Percentiles rank a stretch among this genome's conserved stretches.
Conservation (phyloP, 2,329 filamentous ascomycete genomes). For the Fonsecaea erecta region DNA sequence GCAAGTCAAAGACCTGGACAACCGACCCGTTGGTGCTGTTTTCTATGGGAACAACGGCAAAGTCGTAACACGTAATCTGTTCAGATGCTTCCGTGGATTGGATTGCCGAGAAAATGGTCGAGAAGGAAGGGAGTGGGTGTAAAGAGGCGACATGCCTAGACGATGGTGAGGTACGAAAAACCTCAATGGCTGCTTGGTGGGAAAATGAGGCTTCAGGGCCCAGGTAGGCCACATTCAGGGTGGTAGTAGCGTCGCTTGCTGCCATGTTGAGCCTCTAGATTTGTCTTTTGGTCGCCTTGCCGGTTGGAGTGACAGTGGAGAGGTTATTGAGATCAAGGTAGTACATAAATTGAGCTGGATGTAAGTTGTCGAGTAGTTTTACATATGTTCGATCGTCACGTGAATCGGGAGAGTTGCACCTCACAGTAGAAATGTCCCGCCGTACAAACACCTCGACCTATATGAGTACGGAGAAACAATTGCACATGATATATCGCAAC, state of each 20-base stretch:
- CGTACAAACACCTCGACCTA: background rate
- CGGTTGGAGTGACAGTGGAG: background rate
- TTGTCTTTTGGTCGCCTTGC: background rate
- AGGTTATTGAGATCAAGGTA: background rate
- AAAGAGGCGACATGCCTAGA: constrained; percentile 6
- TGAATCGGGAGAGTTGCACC: background rate
- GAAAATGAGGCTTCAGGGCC: constrained; percentile 70
- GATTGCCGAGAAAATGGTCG: constrained; percentile 54
- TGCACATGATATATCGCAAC: background rate
- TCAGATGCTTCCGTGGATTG: constrained; percentile 51
- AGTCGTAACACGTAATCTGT: constrained; percentile 51
- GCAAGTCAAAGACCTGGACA: constrained; percentile 83
- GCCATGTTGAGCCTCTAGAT: background rate
- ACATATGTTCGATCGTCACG: background rate
- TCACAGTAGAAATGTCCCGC: background rate
- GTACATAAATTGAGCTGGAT: background rate
- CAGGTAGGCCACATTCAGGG: constrained; percentile 56
- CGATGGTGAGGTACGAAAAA: constrained; percentile 20
- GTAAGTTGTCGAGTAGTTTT: background rate
- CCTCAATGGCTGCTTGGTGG: constrained; percentile 61
- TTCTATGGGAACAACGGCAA: constrained; percentile 90
- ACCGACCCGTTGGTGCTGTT: constrained; percentile 96
- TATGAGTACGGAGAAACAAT: background rate
- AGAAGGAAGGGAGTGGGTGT: constrained; percentile 30
- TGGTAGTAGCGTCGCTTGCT: background rate